Evolutionary conservation across 352 stramenopile genomes (phyloP), one percentile per base, ranked within the genome.

Genomic region (Phytophthora fragariaefolia): DNA sequence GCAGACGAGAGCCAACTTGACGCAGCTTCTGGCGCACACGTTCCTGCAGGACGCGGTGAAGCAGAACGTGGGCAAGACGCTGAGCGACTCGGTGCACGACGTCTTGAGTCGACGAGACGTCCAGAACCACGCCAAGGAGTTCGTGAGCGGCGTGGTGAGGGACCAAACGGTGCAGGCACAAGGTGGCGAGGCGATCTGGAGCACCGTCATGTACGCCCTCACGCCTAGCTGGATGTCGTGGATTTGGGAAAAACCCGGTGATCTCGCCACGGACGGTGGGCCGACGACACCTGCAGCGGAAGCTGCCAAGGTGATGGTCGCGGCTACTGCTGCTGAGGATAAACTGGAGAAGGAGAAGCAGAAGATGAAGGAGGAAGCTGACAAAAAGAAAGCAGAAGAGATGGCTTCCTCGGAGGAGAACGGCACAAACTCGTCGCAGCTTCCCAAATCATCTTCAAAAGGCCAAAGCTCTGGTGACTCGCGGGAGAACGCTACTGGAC

Each of bases 61-160:
- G 75, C 58, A 77, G 26, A 87, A 74, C 24, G 82, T 95, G 8
- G 65, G 66, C 10, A 74, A 53, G 12, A 86, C 85, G 9, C 68
- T 95, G 0, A 72, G 71, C n/a, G 76, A 87, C 12, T 84, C 85
- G 7, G 82, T 93, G 42, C 87, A 95, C 68, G 75, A 92, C 15
- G 79, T 93, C 22, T 73, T 95, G 30, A 93, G 84, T 51, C 83
- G 82, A 15, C n/a, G 55, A 17, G 87, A 95, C 47, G 76, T 93
- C 58, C 82, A 93, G 58, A 80, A 89, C 53, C 87, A 95, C 66
- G 85, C 87, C 63, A 95, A 95, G 55, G 82, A 91, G 58, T 95
- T 95, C 57, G 80, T 95, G 8, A 81, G 83, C 36, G 73, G 71
- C 3, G 84, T 95, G n/a, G 81, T 95, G n/a, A 76, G 74, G 22